phyloP scores from a whole-genome alignment of 352 stramenopile genomes.

The Pythium brassicae region DNA sequence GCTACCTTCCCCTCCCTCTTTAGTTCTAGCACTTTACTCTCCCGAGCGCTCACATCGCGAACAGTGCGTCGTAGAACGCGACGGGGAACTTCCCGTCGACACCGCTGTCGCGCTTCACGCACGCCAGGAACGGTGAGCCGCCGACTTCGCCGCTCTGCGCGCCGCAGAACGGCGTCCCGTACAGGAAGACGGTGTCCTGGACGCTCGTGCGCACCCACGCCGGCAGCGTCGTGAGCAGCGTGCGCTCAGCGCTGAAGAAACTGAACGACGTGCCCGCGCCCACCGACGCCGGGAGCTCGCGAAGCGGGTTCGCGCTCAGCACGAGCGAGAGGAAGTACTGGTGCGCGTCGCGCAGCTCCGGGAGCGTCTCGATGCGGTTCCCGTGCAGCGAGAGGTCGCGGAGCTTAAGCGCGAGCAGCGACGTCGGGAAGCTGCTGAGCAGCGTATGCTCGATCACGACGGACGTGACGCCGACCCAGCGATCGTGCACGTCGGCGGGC shows the following conservation, averaged over 20 bases:
- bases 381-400: background rate
- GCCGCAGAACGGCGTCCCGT: conserved; percentile 3
- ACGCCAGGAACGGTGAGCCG: background rate
- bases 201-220: background rate
- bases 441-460: conserved; percentile 18
- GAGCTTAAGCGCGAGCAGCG: background rate
- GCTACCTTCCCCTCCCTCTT: too few species aligned
- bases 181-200: background rate
- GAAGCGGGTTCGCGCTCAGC: conserved; percentile 4
- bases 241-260: conserved; percentile 2
- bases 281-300: background rate
- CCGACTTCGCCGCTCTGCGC: background rate
- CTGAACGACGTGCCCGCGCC: background rate
- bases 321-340: background rate
- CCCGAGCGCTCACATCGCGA: background rate
- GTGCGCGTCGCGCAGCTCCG: background rate
- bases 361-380: background rate
- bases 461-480: conserved; percentile 14
- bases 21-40: too few species aligned
- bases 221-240: background rate
- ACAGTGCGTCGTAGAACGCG: background rate
- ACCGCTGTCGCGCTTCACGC: background rate
- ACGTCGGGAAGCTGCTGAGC: conserved; percentile 3
- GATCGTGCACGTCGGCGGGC: conserved; percentile 7
- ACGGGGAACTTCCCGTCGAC: background rate